Evolutionary conservation across 2,329 filamentous ascomycete species (phyloP), one percentile per base, ranked within the genome.

Genomic region (Fusarium sp.): DNA sequence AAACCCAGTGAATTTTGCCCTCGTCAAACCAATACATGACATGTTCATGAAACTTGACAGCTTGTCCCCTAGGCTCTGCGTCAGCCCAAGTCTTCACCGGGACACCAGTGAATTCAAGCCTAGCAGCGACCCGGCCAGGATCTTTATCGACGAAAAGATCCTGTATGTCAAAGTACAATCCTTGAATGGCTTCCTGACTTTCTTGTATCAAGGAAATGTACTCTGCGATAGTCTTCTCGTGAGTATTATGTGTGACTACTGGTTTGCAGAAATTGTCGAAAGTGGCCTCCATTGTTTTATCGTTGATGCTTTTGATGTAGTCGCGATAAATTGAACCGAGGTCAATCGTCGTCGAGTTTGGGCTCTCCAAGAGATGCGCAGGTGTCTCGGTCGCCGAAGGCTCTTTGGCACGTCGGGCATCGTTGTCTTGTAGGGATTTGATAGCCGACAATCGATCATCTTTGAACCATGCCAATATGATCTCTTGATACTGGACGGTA

Each of bases 1-100:
- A 67, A 5, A 72, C 65, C 58, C 69, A 63, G 2, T 58, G 41
- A 12, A 72, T 61, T 12, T 29, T 69, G 1, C 56, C 62, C 0
- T 44, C 9, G 0, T 64, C 52, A 11, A 72, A 20, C 69, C 55
- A 72, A 25, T 72, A 72, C 65, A 72, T 72, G 3, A 67, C 69
- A 67, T 72, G 62, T 3, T 72, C 69, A 18, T 72, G 65, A 3
- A 72, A 72, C n/a, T 22, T 53, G 3, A 72, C 65, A 6, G 3
- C 15, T 5, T 52, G 46, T 1, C 69, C 55, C 2, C 41, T 70
- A 0, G 69, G 69, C 2, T 69, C 25, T 1, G 55, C 55, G 0
- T n/a, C 29, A 1, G 30, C 58, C 69, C 69, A 72, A 0, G 1
- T 5, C 12, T 55, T 56, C 0, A 70, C 27, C 2, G 69, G 56